Evolutionary conservation across 108 stramenopile genomes (phyloP), one percentile per base, ranked within the genome.

Genomic region (Asterionellopsis glacialis): DNA sequence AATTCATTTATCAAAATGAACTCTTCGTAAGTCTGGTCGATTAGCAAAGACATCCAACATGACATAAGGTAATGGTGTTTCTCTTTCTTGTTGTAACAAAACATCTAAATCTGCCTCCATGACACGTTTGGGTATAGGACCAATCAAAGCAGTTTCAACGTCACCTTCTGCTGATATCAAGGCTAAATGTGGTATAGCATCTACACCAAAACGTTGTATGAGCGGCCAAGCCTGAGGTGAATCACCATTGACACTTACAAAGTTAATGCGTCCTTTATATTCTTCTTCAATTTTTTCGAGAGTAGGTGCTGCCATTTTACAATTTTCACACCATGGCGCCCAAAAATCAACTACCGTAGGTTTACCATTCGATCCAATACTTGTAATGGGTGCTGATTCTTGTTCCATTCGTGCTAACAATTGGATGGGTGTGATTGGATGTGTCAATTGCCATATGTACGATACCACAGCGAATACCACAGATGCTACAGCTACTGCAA

Each of bases 301-400:
- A 0, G 90, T 91, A 1, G 90, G 84, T 16, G 87, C 90, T 27
- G 70, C 64, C 16, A 69, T 52, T 51, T 81, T 81, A 51, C 90
- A 91, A 64, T 88, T 91, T 58, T 84, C 75, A 63, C 90, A 91
- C 81, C 80, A 75, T 25, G 87, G 90, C 5, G 90, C 90, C 90
- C 90, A 91, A 75, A 91, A 88, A 50, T 91, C 87, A 45, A 91
- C 79, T 19, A 91, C 71, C 0, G 90, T 84, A 0, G 90, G 90
- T 42, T 84, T 83, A 45, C 72, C 69, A 62, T 88, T 91, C 41
- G 57, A 74, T 14, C 83, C 87, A 70, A 91, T 83, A 14, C 64
- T 57, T 0, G 65, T 64, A 0, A 86, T 51, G 33, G 86, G 70
- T 14, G 80, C 67, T n/a, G 72, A 74, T 10, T 72, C 23, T n/a